phyloP scores from a whole-genome alignment of 2,329 filamentous ascomycete genomes.

The Ceratocystis destructans region DNA sequence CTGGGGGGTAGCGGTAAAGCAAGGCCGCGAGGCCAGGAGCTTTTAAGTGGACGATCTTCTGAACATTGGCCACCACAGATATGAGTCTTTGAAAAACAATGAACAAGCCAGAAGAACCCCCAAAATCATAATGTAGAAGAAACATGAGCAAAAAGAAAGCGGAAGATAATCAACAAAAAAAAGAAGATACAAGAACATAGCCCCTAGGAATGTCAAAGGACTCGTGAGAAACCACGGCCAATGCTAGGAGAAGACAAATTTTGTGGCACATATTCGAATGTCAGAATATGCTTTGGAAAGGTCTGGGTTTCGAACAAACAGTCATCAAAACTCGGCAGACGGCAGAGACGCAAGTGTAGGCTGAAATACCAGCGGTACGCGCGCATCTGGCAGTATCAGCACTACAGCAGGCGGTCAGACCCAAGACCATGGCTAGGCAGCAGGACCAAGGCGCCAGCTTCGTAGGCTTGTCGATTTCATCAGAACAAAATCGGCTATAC shows the following conservation, averaged over 20 bases:
- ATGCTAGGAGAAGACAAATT: neutral
- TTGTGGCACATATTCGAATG: neutral
- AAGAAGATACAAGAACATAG: slow-evolving; percentile 6
- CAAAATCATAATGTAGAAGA: slow-evolving; percentile 16
- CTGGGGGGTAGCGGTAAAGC: neutral
- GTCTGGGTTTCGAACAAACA: neutral
- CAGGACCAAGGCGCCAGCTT: neutral
- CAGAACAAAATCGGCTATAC: neutral
- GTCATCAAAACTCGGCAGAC: neutral
- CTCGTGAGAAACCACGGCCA: neutral
- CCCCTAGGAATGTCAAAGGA: neutral
- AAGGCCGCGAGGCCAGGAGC: slow-evolving; percentile 14
- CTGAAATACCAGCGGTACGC: neutral
- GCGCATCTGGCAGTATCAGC: neutral
- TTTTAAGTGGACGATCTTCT: slow-evolving; percentile 16
- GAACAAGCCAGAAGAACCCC: slow-evolving; percentile 23
- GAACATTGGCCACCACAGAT: slow-evolving; percentile 17
- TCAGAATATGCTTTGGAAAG: neutral
- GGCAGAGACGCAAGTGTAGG: neutral
- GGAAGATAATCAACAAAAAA: slow-evolving; percentile 20
- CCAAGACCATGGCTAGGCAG: neutral
- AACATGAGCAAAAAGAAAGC: slow-evolving; percentile 23
- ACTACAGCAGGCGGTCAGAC: neutral
- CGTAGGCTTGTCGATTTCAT: neutral
- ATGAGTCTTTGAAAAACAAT: slow-evolving; percentile 15